Evolutionary conservation across 2,329 filamentous ascomycete species (phyloP).

Genomic region (Colletotrichum orbiculare): DNA sequence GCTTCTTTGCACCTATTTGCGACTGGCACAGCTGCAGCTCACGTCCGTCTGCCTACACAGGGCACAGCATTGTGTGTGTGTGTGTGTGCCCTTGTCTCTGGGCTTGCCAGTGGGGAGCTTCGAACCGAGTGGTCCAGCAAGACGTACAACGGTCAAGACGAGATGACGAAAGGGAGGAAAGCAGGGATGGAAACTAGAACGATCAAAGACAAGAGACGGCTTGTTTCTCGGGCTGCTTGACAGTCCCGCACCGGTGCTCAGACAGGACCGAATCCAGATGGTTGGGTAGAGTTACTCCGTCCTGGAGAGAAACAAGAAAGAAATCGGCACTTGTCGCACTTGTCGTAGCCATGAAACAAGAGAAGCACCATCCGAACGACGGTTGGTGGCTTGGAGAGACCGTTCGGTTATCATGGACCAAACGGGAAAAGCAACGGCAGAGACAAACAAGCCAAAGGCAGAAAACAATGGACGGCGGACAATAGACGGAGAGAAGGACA

Average conservation of each 20-base stretch:
- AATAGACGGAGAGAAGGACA: not conserved
- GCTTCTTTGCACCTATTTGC: slow-evolving; percentile 2
- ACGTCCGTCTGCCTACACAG: too few relatives aligned
- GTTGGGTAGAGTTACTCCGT: too few relatives aligned
- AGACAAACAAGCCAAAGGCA: not conserved
- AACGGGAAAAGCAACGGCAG: not conserved
- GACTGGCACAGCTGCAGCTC: not conserved
- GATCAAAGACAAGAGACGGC: not conserved
- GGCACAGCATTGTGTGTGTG: too few relatives aligned
- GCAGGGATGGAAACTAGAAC: too few relatives aligned
- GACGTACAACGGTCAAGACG: too few relatives aligned
- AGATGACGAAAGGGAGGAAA: too few relatives aligned
- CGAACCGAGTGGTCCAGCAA: too few relatives aligned
- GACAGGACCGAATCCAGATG: too few relatives aligned
- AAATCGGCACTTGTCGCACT: slow-evolving; percentile 28
- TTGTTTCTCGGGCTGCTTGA: slow-evolving; percentile 1
- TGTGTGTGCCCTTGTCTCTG: too few relatives aligned
- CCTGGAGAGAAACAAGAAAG: not conserved
- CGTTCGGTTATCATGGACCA: too few relatives aligned
- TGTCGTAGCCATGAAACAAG: not conserved
- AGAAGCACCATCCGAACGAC: slow-evolving; percentile 8
- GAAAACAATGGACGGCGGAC: not conserved
- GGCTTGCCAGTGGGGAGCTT: too few relatives aligned
- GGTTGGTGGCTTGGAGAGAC: slow-evolving; percentile 7
- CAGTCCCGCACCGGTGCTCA: not conserved